A percentile compares a stretch with the other conserved stretches of the same genome.
phyloP scores from a whole-genome alignment of 2,329 filamentous ascomycete species.

The Trichoderma lentiforme region DNA sequence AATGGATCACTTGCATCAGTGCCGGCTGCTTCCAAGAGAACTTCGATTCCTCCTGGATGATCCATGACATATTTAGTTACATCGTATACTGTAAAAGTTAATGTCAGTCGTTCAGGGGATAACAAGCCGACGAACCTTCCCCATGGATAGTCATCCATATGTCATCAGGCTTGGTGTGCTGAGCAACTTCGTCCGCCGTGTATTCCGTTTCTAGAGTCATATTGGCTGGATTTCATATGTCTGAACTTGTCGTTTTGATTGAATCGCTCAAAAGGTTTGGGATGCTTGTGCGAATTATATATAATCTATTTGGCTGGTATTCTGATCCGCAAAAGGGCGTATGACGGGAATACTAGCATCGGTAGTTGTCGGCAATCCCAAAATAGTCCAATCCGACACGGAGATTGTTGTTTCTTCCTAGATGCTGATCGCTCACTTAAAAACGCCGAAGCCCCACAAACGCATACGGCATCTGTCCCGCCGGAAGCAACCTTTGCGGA shows the following conservation, averaged over 20 bases:
- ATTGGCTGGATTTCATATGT: not conserved
- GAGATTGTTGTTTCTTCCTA: slow-evolving; percentile 3
- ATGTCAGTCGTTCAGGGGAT: slow-evolving; percentile 17
- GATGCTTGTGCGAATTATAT: not conserved
- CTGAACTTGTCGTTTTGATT: not conserved
- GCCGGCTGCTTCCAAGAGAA: slow-evolving; percentile 73
- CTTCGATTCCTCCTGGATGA: slow-evolving; percentile 71
- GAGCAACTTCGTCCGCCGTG: slow-evolving; percentile 42
- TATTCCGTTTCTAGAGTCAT: slow-evolving; percentile 16
- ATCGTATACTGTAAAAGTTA: slow-evolving; percentile 48
- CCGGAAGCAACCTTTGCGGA: not conserved
- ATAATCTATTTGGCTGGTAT: not conserved
- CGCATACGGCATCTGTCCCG: not conserved
- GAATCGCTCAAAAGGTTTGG: not conserved
- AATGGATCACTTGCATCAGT: slow-evolving; percentile 76
- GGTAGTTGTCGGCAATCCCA: not conserved
- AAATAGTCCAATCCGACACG: not conserved
- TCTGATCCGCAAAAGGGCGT: not conserved
- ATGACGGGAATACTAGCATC: not conserved
- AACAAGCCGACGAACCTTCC: slow-evolving; percentile 39
- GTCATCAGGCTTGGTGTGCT: slow-evolving; percentile 47
- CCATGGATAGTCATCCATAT: slow-evolving; percentile 56
- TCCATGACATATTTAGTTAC: slow-evolving; percentile 55
- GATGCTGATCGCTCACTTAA: not conserved
- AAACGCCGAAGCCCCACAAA: not conserved